Percentiles rank a stretch among this genome's conserved stretches.
These are phyloP conservation scores for Neonectria ditissima DNA, from an alignment of 2,329 filamentous ascomycete species.

Conservation along the genomic window DNA sequence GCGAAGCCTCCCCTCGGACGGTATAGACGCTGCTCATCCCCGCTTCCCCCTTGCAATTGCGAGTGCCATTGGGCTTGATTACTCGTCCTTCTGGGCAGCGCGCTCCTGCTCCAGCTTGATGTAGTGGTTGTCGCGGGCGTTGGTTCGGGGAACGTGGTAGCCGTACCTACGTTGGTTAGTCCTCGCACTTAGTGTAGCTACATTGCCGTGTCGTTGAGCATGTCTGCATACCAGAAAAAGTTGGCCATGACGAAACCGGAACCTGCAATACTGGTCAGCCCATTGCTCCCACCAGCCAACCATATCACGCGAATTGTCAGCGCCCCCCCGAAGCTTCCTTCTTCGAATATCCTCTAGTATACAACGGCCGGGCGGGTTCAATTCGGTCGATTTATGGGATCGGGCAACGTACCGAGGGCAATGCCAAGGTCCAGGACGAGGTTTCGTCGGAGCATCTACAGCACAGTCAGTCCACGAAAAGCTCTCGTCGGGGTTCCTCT, in stretches of 20 bases:
- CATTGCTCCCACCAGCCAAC: conserved; percentile 38
- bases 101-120: conserved; percentile 69
- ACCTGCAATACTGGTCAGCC: conserved; percentile 57
- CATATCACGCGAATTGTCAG: conserved; percentile 43
- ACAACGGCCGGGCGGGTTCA: conserved; percentile 17
- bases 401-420: conserved; percentile 63
- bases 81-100: conserved; percentile 53
- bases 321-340: conserved; percentile 25
- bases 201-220: conserved; percentile 37
- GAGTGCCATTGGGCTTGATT: conserved; percentile 26
- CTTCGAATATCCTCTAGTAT: conserved; percentile 17
- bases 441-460: conserved; percentile 70
- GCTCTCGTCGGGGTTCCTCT: conserved; percentile 38
- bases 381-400: conserved; percentile 10
- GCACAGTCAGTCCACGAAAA: conserved; percentile 50
- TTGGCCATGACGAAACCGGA: conserved; percentile 67
- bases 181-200: background rate
- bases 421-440: conserved; percentile 68
- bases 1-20: conserved; percentile 25
- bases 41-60: conserved; percentile 18
- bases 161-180: conserved; percentile 63
- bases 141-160: conserved; percentile 71
- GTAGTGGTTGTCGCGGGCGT: conserved; percentile 70
- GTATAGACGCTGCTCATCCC: conserved; percentile 32
- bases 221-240: conserved; percentile 68